Conservation (phyloP, 495 filamentous ascomycete species). For the Penicillium soppii region DNA sequence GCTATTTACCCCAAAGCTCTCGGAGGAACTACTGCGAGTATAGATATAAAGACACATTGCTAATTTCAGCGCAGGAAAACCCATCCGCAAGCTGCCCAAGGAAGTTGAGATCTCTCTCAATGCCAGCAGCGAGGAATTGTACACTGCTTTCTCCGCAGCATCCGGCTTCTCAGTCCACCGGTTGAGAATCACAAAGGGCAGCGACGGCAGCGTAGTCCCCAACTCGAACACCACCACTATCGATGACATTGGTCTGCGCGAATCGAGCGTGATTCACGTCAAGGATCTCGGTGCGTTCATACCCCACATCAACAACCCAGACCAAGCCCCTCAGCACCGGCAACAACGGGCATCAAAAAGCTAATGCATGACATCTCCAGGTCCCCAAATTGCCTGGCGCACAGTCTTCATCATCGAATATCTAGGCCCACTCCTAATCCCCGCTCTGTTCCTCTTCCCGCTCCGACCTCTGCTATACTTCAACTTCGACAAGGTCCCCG, state of each 20-base stretch:
- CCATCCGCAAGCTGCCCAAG: slow-evolving; percentile 70
- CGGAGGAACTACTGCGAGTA: background rate
- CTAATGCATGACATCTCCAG: slow-evolving; percentile 42
- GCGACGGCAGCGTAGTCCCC: slow-evolving; percentile 67
- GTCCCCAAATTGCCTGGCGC: slow-evolving; percentile 88
- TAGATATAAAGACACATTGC: background rate
- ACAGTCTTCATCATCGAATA: slow-evolving; percentile 96
- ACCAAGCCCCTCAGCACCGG: background rate
- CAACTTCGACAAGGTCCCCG: slow-evolving; percentile 50
- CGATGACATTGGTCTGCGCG: slow-evolving; percentile 61
- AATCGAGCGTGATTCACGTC: slow-evolving; percentile 73
- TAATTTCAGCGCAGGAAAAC: slow-evolving; percentile 46
- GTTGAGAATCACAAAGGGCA: slow-evolving; percentile 67
- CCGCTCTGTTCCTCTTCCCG: slow-evolving; percentile 66
- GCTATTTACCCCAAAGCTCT: slow-evolving; percentile 4
- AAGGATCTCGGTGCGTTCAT: slow-evolving; percentile 81
- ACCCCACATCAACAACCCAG: background rate
- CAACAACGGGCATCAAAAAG: background rate
- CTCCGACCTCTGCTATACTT: slow-evolving; percentile 74
- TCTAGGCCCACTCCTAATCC: slow-evolving; percentile 88
- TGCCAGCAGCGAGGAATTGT: slow-evolving; percentile 63
- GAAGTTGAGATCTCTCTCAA: slow-evolving; percentile 59
- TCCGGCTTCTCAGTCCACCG: slow-evolving; percentile 59
- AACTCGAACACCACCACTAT: slow-evolving; percentile 64
- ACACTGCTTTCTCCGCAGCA: slow-evolving; percentile 52